A percentile compares a stretch with the other conserved stretches of the same genome.
Conservation (phyloP, 805 yeast genomes). For the Jamesozyma gamospora region DNA sequence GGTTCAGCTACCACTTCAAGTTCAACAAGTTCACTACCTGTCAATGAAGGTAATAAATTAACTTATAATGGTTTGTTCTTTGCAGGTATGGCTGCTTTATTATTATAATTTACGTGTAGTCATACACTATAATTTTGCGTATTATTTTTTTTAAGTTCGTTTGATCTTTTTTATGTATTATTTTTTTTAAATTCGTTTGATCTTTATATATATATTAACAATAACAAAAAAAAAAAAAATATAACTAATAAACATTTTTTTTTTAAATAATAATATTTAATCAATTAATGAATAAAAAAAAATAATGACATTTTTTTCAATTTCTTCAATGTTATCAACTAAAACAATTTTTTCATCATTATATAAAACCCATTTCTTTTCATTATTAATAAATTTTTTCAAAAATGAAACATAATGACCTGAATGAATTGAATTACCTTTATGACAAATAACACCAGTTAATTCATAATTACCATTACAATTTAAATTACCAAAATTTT, state of each 20-base stretch:
- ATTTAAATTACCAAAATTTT: slow-evolving; percentile 10
- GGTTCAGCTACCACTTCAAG: neutral
- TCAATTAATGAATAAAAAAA: slow-evolving; percentile 26
- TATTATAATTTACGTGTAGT: slow-evolving; percentile 4
- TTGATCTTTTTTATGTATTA: neutral
- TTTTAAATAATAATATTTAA: too few relatives aligned
- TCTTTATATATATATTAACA: neutral
- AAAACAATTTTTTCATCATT: slow-evolving; percentile 83
- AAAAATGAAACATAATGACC: slow-evolving; percentile 86
- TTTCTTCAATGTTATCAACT: slow-evolving; percentile 35
- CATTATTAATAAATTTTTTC: slow-evolving; percentile 33
- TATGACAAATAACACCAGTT: slow-evolving; percentile 71
- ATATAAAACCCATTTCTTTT: slow-evolving; percentile 58
- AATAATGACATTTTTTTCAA: slow-evolving; percentile 40
- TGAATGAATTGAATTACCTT: slow-evolving; percentile 80
- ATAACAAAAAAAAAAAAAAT: neutral
- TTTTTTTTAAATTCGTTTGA: too few relatives aligned
- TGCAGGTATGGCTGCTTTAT: slow-evolving; percentile 10
- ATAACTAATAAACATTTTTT: neutral
- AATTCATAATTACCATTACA: slow-evolving; percentile 27
- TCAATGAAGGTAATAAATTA: slow-evolving; percentile 4
- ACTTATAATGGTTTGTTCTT: slow-evolving; percentile 2
- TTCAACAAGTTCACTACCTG: too few relatives aligned
- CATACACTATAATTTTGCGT: neutral
- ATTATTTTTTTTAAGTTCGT: neutral